phyloP scores from a whole-genome alignment of 768 basidiomycete species.

The Rhizopogon roseolus region DNA sequence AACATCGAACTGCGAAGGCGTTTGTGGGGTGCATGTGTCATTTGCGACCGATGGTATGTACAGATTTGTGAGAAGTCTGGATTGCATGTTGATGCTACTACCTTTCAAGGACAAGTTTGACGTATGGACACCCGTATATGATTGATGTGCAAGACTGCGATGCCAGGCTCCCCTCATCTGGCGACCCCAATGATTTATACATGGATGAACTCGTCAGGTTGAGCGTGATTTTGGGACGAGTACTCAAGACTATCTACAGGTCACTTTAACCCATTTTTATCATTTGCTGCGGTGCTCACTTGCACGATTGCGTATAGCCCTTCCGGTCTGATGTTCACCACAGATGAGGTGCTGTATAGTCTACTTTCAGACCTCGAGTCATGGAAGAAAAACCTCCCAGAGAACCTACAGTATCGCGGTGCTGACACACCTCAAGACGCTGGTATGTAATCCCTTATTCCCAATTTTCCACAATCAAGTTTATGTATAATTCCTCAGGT shows the following conservation, averaged over 20 bases:
- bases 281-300: constrained; percentile 7
- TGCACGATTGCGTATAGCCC: constrained; percentile 43
- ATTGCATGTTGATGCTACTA: constrained; percentile 4
- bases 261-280: constrained; percentile 20
- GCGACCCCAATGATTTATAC: constrained; percentile 73
- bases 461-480: neutral
- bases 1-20: constrained; percentile 84
- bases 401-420: constrained; percentile 73
- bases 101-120: constrained; percentile 66
- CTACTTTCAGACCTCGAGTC: constrained; percentile 62
- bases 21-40: constrained; percentile 92
- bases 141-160: constrained; percentile 98
- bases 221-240: constrained; percentile 85
- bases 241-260: constrained; percentile 94
- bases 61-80: neutral
- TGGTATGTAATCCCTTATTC: constrained; percentile 40
- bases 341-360: constrained; percentile 68
- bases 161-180: constrained; percentile 86
- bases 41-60: constrained; percentile 86
- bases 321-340: constrained; percentile 81
- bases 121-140: constrained; percentile 92
- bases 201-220: constrained; percentile 90
- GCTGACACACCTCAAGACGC: constrained; percentile 58
- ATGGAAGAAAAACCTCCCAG: constrained; percentile 80
- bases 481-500: constrained; percentile 39